Base-by-base conservation (phyloP, 1,284 basidiomycete genomes). In the Papiliotrema fonsecae region DNA sequence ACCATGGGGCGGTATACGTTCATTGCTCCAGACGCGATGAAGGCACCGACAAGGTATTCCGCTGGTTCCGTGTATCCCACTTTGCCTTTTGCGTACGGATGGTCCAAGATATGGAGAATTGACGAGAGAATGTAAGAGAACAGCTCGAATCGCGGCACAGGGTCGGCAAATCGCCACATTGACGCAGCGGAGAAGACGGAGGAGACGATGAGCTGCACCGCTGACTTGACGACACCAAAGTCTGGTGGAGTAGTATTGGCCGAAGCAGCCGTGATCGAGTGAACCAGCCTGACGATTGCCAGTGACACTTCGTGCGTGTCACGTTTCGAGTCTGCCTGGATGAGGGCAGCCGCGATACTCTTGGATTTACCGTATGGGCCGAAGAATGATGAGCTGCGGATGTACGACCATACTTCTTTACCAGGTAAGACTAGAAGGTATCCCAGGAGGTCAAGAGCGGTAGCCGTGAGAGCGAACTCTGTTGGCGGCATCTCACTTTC, bases 1-100 rank as follows among this genome's bases (percentile, higher is more conserved):
- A 69, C 44, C 10, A 70, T 35, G 1, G 68, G 68, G 45, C 66
- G 59, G 49, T 69, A 72, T 2, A 65, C 67, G 14, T 68, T 49
- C 1, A 58, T 56, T 3, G 68, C 67, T 4, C 64, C 56, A 11
- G 56, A 49, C 4, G 57, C 54, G 51, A 72, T 54, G 52, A 72
- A 67, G 13, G 56, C 51, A 22, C 65, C 60, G 42, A 67, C 52
- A 31, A 67, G 55, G 28, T 56, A 56, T 5, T 55, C 52, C 4
- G 67, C 65, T 0, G 64, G 56, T 2, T 58, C 42, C 6, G 58
- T 60, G 1, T 56, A 56, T 16, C 46, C 39, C 16, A 47, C 34
- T 6, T 50, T 55, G 11, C 56, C 54, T 3, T 47, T 44, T 10
- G 47, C 50, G 7, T 61, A 43, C 1, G 69, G 68, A 49, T 69